Percentiles rank a stretch among this genome's conserved stretches.
These are phyloP conservation scores for Clarireedia paspali DNA, from an alignment of 2,329 filamentous ascomycete species.

Conservation along the genomic window DNA sequence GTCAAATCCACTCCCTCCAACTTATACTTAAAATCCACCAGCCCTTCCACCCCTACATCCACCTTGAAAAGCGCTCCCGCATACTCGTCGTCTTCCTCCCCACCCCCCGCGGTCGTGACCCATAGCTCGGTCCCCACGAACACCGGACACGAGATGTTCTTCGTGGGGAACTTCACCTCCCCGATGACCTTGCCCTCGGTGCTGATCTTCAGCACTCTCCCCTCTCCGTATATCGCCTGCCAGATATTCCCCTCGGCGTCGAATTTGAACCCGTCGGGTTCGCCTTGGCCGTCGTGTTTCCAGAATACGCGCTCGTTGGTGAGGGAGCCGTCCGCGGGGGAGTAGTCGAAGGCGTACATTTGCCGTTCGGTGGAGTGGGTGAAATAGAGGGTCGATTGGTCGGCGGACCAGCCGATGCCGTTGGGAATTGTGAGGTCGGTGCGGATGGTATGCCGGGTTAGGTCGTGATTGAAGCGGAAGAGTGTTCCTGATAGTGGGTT, in stretches of 20 bases:
- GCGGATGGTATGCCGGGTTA: slow-evolving; percentile 51
- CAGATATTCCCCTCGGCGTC: slow-evolving; percentile 83
- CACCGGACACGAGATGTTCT: slow-evolving; percentile 71
- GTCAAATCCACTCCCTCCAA: slow-evolving; percentile 12
- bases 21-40: slow-evolving; percentile 58
- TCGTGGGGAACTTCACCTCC: slow-evolving; percentile 68
- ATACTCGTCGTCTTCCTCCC: slow-evolving; percentile 54
- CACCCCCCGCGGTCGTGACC: slow-evolving; percentile 68
- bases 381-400: slow-evolving; percentile 62
- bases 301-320: slow-evolving; percentile 64
- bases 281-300: slow-evolving; percentile 54
- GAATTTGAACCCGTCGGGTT: slow-evolving; percentile 78
- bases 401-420: slow-evolving; percentile 71
- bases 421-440: slow-evolving; percentile 72
- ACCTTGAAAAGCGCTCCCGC: slow-evolving; percentile 69
- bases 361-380: slow-evolving; percentile 67
- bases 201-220: slow-evolving; percentile 63
- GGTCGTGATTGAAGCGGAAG: slow-evolving; percentile 60
- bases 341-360: slow-evolving; percentile 71
- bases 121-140: slow-evolving; percentile 70
- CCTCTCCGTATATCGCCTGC: slow-evolving; percentile 77
- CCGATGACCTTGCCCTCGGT: slow-evolving; percentile 63
- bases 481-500: slow-evolving; percentile 49
- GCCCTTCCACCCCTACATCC: slow-evolving; percentile 64
- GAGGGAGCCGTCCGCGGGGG: slow-evolving; percentile 53